These are phyloP conservation scores for Penicillium sp. DNA, from an alignment of 2,329 filamentous ascomycete genomes.

Conservation along the genomic window DNA sequence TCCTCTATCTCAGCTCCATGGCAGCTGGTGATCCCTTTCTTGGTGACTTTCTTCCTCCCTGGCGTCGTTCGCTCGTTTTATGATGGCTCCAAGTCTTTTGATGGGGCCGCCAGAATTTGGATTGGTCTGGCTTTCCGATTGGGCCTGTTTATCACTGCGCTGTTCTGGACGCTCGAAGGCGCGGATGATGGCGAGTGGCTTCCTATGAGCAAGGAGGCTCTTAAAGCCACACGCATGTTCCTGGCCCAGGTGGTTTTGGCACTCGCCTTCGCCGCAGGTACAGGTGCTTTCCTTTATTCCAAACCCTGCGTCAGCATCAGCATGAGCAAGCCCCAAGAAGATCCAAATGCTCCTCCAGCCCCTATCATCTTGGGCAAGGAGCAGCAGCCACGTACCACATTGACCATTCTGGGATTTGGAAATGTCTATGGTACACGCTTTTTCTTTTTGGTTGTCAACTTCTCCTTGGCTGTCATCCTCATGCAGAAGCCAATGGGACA, in stretches of 20 bases:
- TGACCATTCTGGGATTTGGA: conserved; percentile 82
- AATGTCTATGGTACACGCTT: conserved; percentile 92
- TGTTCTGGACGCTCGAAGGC: conserved; percentile 85
- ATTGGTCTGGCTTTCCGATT: conserved; percentile 72
- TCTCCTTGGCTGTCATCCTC: conserved; percentile 68
- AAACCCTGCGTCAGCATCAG: conserved; percentile 76
- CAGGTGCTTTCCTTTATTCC: conserved; percentile 77
- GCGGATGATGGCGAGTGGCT: conserved; percentile 81
- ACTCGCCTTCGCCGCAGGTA: conserved; percentile 74
- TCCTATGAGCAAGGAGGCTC: conserved; percentile 51
- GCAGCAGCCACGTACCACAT: conserved; percentile 38
- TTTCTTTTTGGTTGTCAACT: conserved; percentile 73
- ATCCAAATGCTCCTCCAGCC: conserved; percentile 38
- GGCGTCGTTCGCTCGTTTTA: conserved; percentile 79
- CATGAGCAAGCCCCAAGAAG: conserved; percentile 43
- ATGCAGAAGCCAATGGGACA: conserved; percentile 93
- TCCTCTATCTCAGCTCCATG: conserved; percentile 89
- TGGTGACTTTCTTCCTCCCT: conserved; percentile 66
- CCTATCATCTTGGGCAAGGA: conserved; percentile 23
- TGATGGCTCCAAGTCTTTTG: conserved; percentile 73
- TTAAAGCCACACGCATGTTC: conserved; percentile 70
- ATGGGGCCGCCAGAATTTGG: conserved; percentile 79
- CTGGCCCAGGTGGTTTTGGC: conserved; percentile 75
- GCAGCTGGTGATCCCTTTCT: conserved; percentile 76
- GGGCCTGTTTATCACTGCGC: conserved; percentile 66